Evolutionary conservation across 306 rosid species (phyloP).

Genomic region (Corylus heterophylla): DNA sequence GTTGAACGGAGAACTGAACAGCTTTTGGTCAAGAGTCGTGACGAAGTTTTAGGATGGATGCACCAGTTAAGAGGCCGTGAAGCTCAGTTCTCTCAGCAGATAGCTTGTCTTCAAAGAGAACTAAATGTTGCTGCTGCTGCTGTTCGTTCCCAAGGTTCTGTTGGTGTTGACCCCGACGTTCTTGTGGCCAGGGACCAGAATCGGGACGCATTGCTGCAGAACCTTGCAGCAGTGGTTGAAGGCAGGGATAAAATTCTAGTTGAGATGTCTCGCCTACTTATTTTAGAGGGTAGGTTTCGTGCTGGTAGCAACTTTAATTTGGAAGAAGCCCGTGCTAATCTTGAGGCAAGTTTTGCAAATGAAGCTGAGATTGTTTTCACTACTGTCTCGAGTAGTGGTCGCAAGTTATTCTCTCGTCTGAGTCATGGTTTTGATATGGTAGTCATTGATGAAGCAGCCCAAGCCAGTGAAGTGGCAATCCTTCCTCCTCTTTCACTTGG

Average conservation of each 20-base stretch:
- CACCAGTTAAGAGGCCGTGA: conserved; percentile 85
- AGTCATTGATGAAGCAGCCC: conserved; percentile 98
- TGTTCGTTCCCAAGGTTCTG: conserved; percentile 92
- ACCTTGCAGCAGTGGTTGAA: conserved; percentile 91
- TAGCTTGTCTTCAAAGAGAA: conserved; percentile 77
- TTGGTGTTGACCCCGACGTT: conserved; percentile 94
- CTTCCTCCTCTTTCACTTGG: conserved; percentile 98
- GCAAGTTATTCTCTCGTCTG: conserved; percentile 94
- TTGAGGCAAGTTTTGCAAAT: conserved; percentile 98
- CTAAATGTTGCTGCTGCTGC: conserved; percentile 89
- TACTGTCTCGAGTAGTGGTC: conserved; percentile 97
- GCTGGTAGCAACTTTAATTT: conserved; percentile 77
- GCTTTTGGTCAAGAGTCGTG: conserved; percentile 81
- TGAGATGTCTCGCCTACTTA: conserved; percentile 89
- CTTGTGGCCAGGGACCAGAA: conserved; percentile 90
- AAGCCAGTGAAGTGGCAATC: conserved; percentile 95
- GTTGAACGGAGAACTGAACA: conserved; percentile 99
- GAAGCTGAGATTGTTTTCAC: conserved; percentile 98
- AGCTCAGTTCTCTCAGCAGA: conserved; percentile 73
- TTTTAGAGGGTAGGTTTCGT: conserved; percentile 86
- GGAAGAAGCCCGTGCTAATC: conserved; percentile 96
- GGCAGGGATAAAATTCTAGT: conserved; percentile 87
- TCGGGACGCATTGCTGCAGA: conserved; percentile 80
- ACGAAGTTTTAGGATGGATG: conserved; percentile 86
- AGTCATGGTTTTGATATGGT: conserved; percentile 99